A percentile compares a stretch with the other conserved stretches of the same genome.
Conservation (phyloP, 768 basidiomycete genomes). For the Mycena vulgaris region DNA sequence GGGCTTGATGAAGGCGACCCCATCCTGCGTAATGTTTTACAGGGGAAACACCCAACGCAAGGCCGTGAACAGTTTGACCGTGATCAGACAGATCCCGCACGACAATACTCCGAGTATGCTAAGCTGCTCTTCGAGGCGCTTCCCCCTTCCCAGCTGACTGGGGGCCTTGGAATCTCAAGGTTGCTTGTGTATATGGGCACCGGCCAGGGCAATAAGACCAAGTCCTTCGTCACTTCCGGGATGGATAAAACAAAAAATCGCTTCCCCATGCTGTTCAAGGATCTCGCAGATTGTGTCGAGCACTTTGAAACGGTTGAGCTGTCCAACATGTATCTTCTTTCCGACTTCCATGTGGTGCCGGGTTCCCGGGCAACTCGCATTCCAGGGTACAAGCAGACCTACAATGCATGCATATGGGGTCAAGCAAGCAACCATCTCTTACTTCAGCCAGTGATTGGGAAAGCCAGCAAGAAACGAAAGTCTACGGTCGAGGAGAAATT, state of each 20-base stretch:
- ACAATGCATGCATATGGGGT: background rate
- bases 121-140: background rate
- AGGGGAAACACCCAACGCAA: too few species aligned
- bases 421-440: background rate
- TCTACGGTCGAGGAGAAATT: constrained; percentile 10
- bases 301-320: background rate
- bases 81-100: constrained; percentile 18
- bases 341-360: too few species aligned
- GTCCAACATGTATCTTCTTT: too few species aligned
- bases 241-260: background rate
- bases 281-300: background rate
- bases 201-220: constrained; percentile 3
- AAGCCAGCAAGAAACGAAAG: background rate
- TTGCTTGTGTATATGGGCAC: constrained; percentile 15
- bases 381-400: too few species aligned
- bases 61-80: background rate
- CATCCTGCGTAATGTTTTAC: too few species aligned
- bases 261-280: background rate
- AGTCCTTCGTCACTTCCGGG: background rate
- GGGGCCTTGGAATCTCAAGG: background rate
- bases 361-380: too few species aligned
- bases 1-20: too few species aligned
- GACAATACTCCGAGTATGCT: background rate
- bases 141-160: background rate
- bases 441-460: background rate